Conservation (phyloP, 2,329 filamentous ascomycete genomes). For the Clarireedia homoeocarpa region DNA sequence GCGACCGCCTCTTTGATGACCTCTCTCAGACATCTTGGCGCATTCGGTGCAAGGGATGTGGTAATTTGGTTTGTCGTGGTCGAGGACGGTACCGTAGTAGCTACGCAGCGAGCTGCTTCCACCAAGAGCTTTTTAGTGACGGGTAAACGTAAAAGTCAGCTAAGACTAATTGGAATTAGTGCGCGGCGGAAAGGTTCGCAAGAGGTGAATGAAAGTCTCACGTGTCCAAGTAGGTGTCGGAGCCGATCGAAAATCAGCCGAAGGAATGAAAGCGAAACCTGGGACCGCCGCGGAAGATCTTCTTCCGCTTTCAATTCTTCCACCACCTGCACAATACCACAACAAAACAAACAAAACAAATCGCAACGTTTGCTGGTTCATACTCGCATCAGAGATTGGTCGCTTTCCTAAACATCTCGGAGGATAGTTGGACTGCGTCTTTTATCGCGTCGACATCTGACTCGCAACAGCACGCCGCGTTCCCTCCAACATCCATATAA, state of each 20-base stretch:
- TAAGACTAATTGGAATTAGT: not conserved
- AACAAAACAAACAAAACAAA: not conserved
- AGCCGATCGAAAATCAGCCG: not conserved
- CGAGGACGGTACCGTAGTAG: not conserved
- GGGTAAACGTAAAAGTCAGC: not conserved
- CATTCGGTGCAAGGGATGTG: slow-evolving; percentile 2
- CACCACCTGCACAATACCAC: not conserved
- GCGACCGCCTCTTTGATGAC: slow-evolving; percentile 15
- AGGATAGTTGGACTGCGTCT: no score
- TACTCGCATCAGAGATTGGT: no score
- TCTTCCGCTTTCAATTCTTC: not conserved
- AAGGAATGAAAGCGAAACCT: not conserved
- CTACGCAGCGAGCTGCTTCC: not conserved
- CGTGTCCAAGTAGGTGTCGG: not conserved
- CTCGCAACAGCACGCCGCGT: no score
- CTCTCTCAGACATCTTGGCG: slow-evolving; percentile 15
- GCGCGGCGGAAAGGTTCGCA: not conserved
- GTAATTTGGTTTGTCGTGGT: not conserved
- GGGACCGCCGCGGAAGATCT: not conserved
- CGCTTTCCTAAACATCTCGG: no score
- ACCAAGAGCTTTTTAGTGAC: not conserved
- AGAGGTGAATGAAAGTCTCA: not conserved
- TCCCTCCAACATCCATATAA: not conserved
- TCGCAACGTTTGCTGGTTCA: not conserved
- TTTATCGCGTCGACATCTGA: no score